Evolutionary conservation across 2,329 filamentous ascomycete genomes (phyloP).

Genomic region (Pseudocercospora fuligena): DNA sequence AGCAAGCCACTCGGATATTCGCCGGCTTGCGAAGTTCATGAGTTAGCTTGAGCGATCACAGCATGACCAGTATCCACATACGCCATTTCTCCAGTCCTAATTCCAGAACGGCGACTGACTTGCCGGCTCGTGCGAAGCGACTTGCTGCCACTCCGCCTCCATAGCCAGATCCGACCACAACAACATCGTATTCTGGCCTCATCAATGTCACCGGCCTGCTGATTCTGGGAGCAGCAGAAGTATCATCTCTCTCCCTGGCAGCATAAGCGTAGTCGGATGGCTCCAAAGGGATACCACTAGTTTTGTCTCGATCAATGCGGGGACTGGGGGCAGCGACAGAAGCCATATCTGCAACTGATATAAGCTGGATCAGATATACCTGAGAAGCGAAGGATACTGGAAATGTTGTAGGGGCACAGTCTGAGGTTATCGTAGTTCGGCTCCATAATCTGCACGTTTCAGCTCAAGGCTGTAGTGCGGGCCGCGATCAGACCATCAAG

Average conservation of each 20-base stretch:
- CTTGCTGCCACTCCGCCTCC: slow-evolving; percentile 70
- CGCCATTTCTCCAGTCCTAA: slow-evolving; percentile 67
- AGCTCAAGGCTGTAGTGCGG: slow-evolving; percentile 2
- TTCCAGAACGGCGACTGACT: slow-evolving; percentile 68
- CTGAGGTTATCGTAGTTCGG: background rate
- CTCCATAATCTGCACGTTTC: background rate
- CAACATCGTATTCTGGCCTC: slow-evolving; percentile 60
- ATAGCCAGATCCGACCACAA: slow-evolving; percentile 72
- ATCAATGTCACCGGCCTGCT: slow-evolving; percentile 7
- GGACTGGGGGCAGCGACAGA: background rate
- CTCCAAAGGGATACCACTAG: background rate
- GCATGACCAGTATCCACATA: background rate
- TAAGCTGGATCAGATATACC: too few relatives aligned
- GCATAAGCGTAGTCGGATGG: slow-evolving; percentile 1
- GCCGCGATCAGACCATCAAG: background rate
- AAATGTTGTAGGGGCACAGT: background rate
- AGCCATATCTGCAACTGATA: too few relatives aligned
- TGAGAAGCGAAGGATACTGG: background rate
- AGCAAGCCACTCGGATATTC: slow-evolving; percentile 61
- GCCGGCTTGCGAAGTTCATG: slow-evolving; percentile 46
- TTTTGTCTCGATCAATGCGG: background rate
- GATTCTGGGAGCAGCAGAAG: background rate
- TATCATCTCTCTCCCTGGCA: slow-evolving; percentile 3
- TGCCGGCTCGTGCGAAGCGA: slow-evolving; percentile 64
- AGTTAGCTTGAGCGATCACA: background rate